These are phyloP conservation scores for Colletotrichum eleusines DNA, from an alignment of 2,329 filamentous ascomycete species.

Conservation along the genomic window DNA sequence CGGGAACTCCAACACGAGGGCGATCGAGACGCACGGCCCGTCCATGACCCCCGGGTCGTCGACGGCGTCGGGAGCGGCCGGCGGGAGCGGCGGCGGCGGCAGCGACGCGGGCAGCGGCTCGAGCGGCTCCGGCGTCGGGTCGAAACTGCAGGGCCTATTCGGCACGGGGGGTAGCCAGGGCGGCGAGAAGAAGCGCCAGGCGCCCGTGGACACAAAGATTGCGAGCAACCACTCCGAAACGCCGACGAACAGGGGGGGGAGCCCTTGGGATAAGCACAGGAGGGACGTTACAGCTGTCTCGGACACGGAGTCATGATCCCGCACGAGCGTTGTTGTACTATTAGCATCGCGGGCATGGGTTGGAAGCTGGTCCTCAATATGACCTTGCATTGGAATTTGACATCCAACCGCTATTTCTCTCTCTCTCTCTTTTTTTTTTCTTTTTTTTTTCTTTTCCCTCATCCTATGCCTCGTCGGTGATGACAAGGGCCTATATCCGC, in stretches of 20 bases:
- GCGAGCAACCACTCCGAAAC: slow-evolving; percentile 38
- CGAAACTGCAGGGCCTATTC: slow-evolving; percentile 44
- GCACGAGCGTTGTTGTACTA: fast-evolving
- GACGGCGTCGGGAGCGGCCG: slow-evolving; percentile 8
- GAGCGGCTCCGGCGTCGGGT: slow-evolving; percentile 2
- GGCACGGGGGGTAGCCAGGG: slow-evolving; percentile 44
- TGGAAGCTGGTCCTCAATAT: not conserved
- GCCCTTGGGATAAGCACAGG: slow-evolving; percentile 39
- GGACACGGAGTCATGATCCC: slow-evolving; percentile 6
- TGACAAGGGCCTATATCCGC: slow-evolving; percentile 67
- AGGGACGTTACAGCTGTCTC: slow-evolving; percentile 34
- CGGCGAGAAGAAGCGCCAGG: slow-evolving; percentile 26
- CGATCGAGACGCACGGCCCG: slow-evolving; percentile 44
- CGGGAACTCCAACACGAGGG: slow-evolving; percentile 47
- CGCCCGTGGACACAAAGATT: slow-evolving; percentile 36
- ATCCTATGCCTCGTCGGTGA: slow-evolving; percentile 61
- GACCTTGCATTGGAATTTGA: not conserved
- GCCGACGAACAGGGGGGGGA: slow-evolving; percentile 39
- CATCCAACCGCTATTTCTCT: not conserved
- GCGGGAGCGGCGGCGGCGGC: slow-evolving; percentile 3
- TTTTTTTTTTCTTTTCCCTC: too few species aligned
- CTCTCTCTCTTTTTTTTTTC: too few species aligned
- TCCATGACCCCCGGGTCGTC: slow-evolving; percentile 10
- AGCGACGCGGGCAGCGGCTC: not conserved
- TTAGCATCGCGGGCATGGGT: not conserved